phyloP scores from a whole-genome alignment of 2,329 filamentous ascomycete genomes.

The Lasiodiplodia hormozganensis region DNA sequence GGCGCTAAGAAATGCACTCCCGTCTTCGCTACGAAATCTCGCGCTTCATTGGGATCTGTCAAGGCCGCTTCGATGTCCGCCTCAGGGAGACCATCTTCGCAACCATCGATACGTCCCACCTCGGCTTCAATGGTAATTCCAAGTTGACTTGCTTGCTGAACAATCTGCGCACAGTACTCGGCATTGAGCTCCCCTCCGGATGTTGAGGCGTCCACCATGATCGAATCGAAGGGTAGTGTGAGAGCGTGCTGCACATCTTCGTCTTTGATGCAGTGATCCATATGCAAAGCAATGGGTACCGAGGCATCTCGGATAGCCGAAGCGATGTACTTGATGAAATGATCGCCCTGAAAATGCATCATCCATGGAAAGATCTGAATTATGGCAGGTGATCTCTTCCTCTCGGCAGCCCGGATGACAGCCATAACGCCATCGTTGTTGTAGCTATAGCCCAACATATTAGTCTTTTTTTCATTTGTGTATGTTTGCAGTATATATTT shows the following conservation, averaged over 20 bases:
- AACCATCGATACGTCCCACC: constrained; percentile 19
- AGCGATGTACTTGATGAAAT: constrained; percentile 1
- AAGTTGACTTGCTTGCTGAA: neutral
- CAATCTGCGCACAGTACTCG: neutral
- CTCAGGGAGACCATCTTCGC: neutral
- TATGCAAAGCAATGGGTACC: constrained; percentile 49
- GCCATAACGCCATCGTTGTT: constrained; percentile 46
- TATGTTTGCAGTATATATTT: neutral
- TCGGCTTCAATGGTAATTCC: constrained; percentile 16
- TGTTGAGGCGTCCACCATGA: constrained; percentile 23
- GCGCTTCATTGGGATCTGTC: constrained; percentile 6
- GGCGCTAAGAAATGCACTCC: constrained; percentile 23
- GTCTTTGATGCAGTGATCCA: constrained; percentile 26
- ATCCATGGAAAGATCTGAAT: constrained; percentile 31
- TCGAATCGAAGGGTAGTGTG: constrained; percentile 10
- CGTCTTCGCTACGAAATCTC: constrained; percentile 16
- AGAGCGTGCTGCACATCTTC: constrained; percentile 19
- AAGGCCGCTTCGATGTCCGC: neutral
- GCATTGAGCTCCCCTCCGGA: neutral
- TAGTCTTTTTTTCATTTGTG: neutral
- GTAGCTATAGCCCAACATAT: constrained; percentile 33
- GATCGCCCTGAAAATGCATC: neutral
- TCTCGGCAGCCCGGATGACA: constrained; percentile 44
- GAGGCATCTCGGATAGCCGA: constrained; percentile 57
- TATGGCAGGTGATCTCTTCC: constrained; percentile 43